Percentiles rank a stretch among this genome's conserved stretches.
Conservation (phyloP, 2,329 filamentous ascomycete genomes). For the Ceratocystis huliohia region DNA sequence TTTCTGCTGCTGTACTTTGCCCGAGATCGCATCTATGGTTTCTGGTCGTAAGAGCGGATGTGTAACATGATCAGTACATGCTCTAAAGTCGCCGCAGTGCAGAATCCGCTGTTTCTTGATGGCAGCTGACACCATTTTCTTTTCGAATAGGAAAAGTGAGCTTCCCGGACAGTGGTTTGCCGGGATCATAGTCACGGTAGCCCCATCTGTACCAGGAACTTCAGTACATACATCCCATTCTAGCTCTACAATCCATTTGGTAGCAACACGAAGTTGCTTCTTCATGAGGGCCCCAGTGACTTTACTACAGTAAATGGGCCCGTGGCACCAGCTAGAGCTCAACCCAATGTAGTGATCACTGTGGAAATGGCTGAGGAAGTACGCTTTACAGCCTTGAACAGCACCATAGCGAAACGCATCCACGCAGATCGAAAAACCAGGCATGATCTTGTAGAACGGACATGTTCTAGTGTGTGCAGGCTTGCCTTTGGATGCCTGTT, state of each 20-base stretch:
- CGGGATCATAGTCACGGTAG: conserved; percentile 82
- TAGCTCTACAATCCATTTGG: conserved; percentile 71
- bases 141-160: conserved; percentile 86
- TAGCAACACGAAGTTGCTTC: conserved; percentile 72
- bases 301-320: conserved; percentile 90
- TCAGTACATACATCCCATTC: conserved; percentile 73
- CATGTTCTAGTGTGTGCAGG: conserved; percentile 81
- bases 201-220: conserved; percentile 69
- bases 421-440: conserved; percentile 81
- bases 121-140: conserved; percentile 48
- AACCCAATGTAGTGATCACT: conserved; percentile 94
- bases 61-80: conserved; percentile 68
- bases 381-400: conserved; percentile 81
- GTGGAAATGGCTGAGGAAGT: conserved; percentile 96
- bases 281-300: conserved; percentile 83
- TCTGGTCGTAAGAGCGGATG: conserved; percentile 75
- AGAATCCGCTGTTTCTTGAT: conserved; percentile 64
- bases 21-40: conserved; percentile 53
- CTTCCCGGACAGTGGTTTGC: conserved; percentile 96
- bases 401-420: conserved; percentile 94
- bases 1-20: conserved; percentile 64
- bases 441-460: conserved; percentile 97
- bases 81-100: conserved; percentile 92
- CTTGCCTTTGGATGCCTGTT: conserved; percentile 66
- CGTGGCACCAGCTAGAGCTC: conserved; percentile 77